A percentile compares a stretch with the other conserved stretches of the same genome.
These are phyloP conservation scores for Asterophora lycoperdoides DNA, from an alignment of 768 basidiomycete species.

Conservation along the genomic window DNA sequence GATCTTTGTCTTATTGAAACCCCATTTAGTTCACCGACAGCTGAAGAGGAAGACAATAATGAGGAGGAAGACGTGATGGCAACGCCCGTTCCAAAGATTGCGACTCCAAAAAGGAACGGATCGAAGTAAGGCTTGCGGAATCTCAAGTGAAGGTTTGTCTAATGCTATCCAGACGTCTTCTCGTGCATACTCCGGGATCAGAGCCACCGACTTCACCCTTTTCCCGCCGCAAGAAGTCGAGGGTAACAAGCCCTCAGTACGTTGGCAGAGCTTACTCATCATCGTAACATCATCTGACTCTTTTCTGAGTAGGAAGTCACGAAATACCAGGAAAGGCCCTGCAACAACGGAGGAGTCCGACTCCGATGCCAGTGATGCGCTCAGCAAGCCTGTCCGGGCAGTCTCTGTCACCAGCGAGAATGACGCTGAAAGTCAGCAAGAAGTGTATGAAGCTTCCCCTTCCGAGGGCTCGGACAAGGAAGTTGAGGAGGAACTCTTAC, in stretches of 20 bases:
- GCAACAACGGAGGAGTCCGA: neutral
- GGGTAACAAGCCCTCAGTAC: slow-evolving; percentile 24
- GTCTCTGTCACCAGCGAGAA: neutral
- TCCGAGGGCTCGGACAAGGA: neutral
- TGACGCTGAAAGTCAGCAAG: neutral
- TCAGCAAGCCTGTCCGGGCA: neutral
- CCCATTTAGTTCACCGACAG: neutral
- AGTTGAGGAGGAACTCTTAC: neutral
- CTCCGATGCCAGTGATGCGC: neutral
- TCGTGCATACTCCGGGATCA: slow-evolving; percentile 21
- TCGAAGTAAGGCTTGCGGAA: slow-evolving; percentile 20
- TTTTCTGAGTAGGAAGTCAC: slow-evolving; percentile 5
- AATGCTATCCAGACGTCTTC: slow-evolving; percentile 16
- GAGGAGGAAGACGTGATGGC: slow-evolving; percentile 14
- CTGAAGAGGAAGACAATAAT: slow-evolving; percentile 12
- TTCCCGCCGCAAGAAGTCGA: slow-evolving; percentile 24
- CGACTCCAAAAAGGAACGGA: slow-evolving; percentile 30
- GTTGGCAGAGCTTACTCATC: neutral
- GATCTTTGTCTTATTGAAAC: slow-evolving; percentile 5
- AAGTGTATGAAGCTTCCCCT: neutral
- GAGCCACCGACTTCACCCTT: slow-evolving; percentile 22
- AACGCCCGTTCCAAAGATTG: slow-evolving; percentile 13
- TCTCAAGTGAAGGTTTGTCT: neutral
- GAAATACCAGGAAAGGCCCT: neutral
- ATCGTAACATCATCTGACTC: neutral